Conservation (phyloP, 768 basidiomycete genomes). For the Hemileccinum rubropunctum region DNA sequence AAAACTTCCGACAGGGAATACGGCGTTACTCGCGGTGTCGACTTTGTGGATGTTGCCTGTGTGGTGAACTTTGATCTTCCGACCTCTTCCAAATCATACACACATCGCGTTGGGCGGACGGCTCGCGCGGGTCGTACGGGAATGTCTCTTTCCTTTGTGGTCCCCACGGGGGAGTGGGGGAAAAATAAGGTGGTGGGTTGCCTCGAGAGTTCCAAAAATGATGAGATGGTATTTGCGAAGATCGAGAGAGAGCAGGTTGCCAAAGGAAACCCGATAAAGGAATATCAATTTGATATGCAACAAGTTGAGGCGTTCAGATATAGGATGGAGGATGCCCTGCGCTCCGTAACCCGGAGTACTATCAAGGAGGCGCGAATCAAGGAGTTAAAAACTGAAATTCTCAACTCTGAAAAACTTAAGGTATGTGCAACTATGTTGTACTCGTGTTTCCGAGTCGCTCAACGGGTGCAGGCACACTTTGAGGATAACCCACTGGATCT, state of each 20-base stretch:
- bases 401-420: conserved; percentile 97
- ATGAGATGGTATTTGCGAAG: conserved; percentile 62
- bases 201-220: conserved; percentile 65
- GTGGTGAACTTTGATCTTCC: conserved; percentile 99
- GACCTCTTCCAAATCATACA: conserved; percentile 80
- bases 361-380: conserved; percentile 91
- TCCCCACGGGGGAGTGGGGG: conserved; percentile 65
- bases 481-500: conserved; percentile 95
- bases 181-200: conserved; percentile 72
- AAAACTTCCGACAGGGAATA: conserved; percentile 71
- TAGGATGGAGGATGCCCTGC: conserved; percentile 94
- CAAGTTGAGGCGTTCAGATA: conserved; percentile 98
- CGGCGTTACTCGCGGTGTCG: conserved; percentile 92
- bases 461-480: conserved; percentile 77
- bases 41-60: conserved; percentile 95
- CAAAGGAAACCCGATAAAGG: conserved; percentile 58
- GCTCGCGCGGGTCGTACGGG: conserved; percentile 94
- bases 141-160: conserved; percentile 86
- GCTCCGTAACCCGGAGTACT: conserved; percentile 81
- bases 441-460: neutral
- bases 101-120: conserved; percentile 93
- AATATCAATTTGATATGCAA: conserved; percentile 93
- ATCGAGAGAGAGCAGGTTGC: conserved; percentile 76
- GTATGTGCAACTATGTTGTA: conserved; percentile 39
- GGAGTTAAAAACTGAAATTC: conserved; percentile 88